Percentiles rank a stretch among this genome's conserved stretches.
These are phyloP conservation scores for Suhomyces vadensis DNA, from an alignment of 805 yeast species.

Conservation along the genomic window DNA sequence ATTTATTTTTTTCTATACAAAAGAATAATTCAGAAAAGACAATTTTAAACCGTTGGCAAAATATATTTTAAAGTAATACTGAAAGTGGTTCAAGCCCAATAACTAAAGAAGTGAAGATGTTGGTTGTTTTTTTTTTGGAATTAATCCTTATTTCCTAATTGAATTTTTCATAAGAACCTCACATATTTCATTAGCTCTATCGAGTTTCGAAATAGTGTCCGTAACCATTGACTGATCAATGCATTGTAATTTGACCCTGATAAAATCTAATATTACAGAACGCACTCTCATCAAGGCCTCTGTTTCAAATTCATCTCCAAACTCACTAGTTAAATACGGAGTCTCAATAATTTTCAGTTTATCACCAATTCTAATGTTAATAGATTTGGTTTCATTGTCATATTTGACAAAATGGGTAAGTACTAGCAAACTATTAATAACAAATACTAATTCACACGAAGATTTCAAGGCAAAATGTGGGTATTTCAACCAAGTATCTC, in stretches of 20 bases:
- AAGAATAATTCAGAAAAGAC: too few species aligned
- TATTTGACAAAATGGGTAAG: conserved; percentile 13
- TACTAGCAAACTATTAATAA: conserved; percentile 21
- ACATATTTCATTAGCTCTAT: conserved; percentile 11
- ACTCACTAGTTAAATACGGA: background rate
- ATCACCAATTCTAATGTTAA: conserved; percentile 5
- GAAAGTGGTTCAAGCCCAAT: background rate
- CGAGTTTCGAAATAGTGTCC: conserved; percentile 20
- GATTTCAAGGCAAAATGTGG: conserved; percentile 18
- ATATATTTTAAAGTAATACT: too few species aligned
- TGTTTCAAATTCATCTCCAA: conserved; percentile 1
- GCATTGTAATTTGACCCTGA: conserved; percentile 14
- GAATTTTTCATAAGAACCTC: conserved; percentile 10
- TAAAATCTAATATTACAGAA: conserved; percentile 13
- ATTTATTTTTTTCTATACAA: background rate
- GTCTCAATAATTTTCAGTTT: background rate
- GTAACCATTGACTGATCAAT: conserved; percentile 9
- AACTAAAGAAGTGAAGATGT: background rate
- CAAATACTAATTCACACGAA: conserved; percentile 17
- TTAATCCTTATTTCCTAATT: conserved; percentile 5
- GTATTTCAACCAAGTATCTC: conserved; percentile 21
- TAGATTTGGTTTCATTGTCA: conserved; percentile 6
- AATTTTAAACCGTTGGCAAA: too few species aligned
- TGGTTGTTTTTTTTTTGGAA: background rate
- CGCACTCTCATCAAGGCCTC: conserved; percentile 11